Base-by-base conservation (phyloP, 192 early-diverging fungal genomes). In the Coemansia asiatica region DNA sequence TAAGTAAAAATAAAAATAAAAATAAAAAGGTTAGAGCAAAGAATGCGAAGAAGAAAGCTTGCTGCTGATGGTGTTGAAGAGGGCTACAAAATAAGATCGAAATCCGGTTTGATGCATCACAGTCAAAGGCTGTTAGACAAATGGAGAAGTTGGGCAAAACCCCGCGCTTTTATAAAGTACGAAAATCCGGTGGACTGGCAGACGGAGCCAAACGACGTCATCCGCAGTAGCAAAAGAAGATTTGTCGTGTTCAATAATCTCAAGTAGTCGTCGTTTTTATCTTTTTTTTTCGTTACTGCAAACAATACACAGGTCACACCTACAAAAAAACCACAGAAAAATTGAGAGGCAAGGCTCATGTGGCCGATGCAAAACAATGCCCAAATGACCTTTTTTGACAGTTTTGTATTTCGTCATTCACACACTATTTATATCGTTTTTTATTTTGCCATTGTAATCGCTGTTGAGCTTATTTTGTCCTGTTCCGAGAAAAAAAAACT, bases 341-440 rank as follows among this genome's bases (percentile, higher is more conserved):
- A 44, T 10, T 16, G 13, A 10, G 16, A 44, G 16, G 40, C 40
- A 44, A 13, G 16, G 40, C 16, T 44, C 40, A 44, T 44, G 40
- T 44, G 40, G 40, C 40, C 16, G 40, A 44, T 44, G 40, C 40
- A 44, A 44, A 44, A 44, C 40, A 44, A 44, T 44, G 40, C 16
- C 13, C 40, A 44, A 44, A 18, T 44, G 40, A 44, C 40, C 40
- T 44, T 16, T 18, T 18, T 44, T n/a, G n/a, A n/a, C n/a, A n/a
- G n/a, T 44, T 44, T 44, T 53, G 7, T 53, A 53, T 53, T 53
- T 53, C 21, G 50, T 44, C 40, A 44, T 44, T 44, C 40, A 44
- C 40, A 44, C 40, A 1, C 40, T 44, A 9, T 44, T n/a, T n/a
- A n/a, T n/a, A n/a, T n/a, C n/a, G n/a, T n/a, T n/a, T n/a, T n/a